Evolutionary conservation across 306 rosid genomes (phyloP), one percentile per base, ranked within the genome.

Genomic region (Argentina anserina): DNA sequence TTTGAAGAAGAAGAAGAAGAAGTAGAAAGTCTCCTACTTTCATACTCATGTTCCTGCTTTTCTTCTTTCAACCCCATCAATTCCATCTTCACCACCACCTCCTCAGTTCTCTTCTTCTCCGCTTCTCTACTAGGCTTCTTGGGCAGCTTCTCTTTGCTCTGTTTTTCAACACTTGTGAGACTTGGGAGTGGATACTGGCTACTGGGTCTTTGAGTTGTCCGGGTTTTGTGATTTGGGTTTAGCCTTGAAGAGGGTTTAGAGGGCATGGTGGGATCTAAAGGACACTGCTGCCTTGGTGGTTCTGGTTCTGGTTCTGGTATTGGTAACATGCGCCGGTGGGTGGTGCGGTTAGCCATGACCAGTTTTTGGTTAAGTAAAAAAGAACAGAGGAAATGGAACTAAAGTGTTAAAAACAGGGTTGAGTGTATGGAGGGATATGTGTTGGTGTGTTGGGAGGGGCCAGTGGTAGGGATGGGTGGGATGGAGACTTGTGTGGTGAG

Each of bases 341-440:
- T 50, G 80, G 81, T n/a, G 36, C 81, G 82, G 86, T 80, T 85
- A 28, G 94, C 81, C 90, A 87, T 85, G 67, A 33, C 34, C 31
- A 70, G 79, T 34, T 47, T 25, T 74, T n/a, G 20, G 65, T 64
- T 13, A 47, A 7, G 46, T 6, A 2, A 10, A 37, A 3, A 47
- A 21, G n/a, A 11, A 6, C 43, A 47, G 0, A 15, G 41, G 55
- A 26, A 41, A 18, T 13, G 41, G 63, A 4, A 26, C 29, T 26
- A 13, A 13, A 28, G 63, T 12, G 63, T 56, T 14, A 5, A 12
- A 20, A 12, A 20, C 56, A 8, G 13, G 3, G 26, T 53, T 14
- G 65, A 59, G 40, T 31, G 37, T 59, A 59, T 59, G 65, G 65
- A 15, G 40, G 40, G 65, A 28, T 58, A 34, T 77, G 74, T 23